Conservation (phyloP, 2,329 filamentous ascomycete genomes). For the Microdochium trichocladiopsis region DNA sequence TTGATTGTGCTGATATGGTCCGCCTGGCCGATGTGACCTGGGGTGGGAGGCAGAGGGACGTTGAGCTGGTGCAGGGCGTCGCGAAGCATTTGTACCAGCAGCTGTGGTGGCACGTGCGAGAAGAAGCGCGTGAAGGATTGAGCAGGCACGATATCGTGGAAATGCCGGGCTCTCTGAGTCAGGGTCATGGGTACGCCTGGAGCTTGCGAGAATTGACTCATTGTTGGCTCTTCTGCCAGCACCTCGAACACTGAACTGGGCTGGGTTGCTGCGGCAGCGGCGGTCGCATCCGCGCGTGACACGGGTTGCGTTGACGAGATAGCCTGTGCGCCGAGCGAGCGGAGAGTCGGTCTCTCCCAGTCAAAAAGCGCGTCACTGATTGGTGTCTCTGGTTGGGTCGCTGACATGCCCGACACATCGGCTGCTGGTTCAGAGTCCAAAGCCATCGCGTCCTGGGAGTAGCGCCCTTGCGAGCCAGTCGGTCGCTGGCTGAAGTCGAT, state of each 20-base stretch:
- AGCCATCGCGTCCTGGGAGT: slow-evolving; percentile 58
- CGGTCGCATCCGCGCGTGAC: slow-evolving; percentile 24
- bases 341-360: slow-evolving; percentile 70
- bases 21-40: slow-evolving; percentile 35
- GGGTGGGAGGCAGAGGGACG: slow-evolving; percentile 57
- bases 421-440: slow-evolving; percentile 18
- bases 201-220: slow-evolving; percentile 75
- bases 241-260: slow-evolving; percentile 43
- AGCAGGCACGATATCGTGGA: slow-evolving; percentile 84
- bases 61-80: slow-evolving; percentile 81
- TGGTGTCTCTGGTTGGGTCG: slow-evolving; percentile 81
- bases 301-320: slow-evolving; percentile 44
- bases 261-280: slow-evolving; percentile 24
- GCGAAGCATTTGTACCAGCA: slow-evolving; percentile 72
- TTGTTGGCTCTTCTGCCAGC: slow-evolving; percentile 79
- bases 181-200: slow-evolving; percentile 75
- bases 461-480: slow-evolving; percentile 27
- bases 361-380: slow-evolving; percentile 73
- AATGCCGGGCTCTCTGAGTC: slow-evolving; percentile 82
- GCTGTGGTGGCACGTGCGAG: slow-evolving; percentile 66
- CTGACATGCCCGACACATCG: slow-evolving; percentile 48
- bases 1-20: slow-evolving; percentile 59
- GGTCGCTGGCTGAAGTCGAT: slow-evolving; percentile 78
- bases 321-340: slow-evolving; percentile 36
- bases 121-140: slow-evolving; percentile 89